phyloP scores from a whole-genome alignment of 2,329 filamentous ascomycete species.

The Epichloe baconii region DNA sequence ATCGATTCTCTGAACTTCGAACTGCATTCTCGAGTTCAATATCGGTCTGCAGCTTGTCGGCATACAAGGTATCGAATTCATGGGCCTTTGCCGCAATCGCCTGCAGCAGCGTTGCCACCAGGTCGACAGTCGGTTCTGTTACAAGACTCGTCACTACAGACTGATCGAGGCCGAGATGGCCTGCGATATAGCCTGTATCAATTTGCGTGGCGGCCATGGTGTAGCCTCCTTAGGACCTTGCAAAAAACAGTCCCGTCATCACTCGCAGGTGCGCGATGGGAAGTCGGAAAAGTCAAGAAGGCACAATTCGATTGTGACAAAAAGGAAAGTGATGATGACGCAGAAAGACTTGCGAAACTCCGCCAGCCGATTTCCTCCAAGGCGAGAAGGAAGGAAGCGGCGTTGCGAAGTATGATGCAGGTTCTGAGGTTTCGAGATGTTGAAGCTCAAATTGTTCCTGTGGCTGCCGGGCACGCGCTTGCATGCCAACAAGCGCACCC shows the following conservation, averaged over 20 bases:
- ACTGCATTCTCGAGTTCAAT: constrained; percentile 90
- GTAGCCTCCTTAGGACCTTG: constrained; percentile 5
- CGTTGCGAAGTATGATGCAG: not conserved
- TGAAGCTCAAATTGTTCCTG: not conserved
- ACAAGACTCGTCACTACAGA: constrained; percentile 46
- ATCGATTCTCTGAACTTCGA: constrained; percentile 68
- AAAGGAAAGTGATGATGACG: not conserved
- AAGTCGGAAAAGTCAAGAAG: not conserved
- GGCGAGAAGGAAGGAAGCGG: not conserved
- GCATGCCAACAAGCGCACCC: not conserved
- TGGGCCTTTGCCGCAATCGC: constrained; percentile 67
- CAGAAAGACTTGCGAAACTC: not conserved
- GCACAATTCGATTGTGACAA: not conserved
- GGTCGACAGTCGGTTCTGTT: constrained; percentile 60
- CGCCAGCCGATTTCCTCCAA: not conserved
- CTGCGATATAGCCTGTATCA: constrained; percentile 61
- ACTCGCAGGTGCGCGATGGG: constrained; percentile 1
- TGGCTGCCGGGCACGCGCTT: constrained; percentile 1
- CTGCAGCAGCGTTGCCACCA: constrained; percentile 62
- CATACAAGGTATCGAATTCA: constrained; percentile 68
- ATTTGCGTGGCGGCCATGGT: constrained; percentile 34
- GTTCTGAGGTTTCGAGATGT: not conserved
- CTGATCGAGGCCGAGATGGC: constrained; percentile 57
- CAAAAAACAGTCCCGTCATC: constrained; percentile 6
- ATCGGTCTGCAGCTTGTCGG: constrained; percentile 78